phyloP scores from a whole-genome alignment of 208 protist genomes.

The Trypanosoma avium region DNA sequence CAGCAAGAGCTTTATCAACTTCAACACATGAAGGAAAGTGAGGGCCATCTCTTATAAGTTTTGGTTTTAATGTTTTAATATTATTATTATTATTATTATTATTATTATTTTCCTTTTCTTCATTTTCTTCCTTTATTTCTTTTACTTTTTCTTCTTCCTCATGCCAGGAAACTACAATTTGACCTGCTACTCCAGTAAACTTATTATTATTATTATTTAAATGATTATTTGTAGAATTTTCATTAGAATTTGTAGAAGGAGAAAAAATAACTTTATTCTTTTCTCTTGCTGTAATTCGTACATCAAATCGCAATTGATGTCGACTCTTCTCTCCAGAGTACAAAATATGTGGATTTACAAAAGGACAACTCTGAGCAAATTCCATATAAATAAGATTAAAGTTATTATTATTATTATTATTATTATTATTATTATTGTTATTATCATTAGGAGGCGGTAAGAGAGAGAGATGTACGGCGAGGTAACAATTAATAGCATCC shows the following conservation, averaged over 20 bases:
- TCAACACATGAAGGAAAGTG: constrained; percentile 29
- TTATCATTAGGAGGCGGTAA: constrained; percentile 14
- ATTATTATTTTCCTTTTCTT: no score
- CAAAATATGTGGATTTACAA: constrained; percentile 56
- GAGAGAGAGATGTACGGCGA: constrained; percentile 56
- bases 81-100: no score
- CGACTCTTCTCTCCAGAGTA: constrained; percentile 47
- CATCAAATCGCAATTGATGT: constrained; percentile 25
- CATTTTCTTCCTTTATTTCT: no score
- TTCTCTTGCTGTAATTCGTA: neutral
- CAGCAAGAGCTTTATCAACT: constrained; percentile 23
- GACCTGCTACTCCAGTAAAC: neutral
- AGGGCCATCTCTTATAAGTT: constrained; percentile 30
- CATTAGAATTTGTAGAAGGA: neutral
- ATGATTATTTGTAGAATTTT: no score
- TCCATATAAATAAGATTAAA: constrained; percentile 49
- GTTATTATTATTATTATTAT: constrained; percentile 1
- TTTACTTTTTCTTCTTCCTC: neutral
- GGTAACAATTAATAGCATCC: constrained; percentile 57
- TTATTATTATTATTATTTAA: neutral
- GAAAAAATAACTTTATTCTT: no score
- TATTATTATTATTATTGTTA: neutral
- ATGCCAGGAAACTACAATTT: constrained; percentile 6
- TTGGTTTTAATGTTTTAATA: neutral
- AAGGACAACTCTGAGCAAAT: constrained; percentile 60